phyloP scores from a whole-genome alignment of 83 land plant genomes.

The Thuja plicata region DNA sequence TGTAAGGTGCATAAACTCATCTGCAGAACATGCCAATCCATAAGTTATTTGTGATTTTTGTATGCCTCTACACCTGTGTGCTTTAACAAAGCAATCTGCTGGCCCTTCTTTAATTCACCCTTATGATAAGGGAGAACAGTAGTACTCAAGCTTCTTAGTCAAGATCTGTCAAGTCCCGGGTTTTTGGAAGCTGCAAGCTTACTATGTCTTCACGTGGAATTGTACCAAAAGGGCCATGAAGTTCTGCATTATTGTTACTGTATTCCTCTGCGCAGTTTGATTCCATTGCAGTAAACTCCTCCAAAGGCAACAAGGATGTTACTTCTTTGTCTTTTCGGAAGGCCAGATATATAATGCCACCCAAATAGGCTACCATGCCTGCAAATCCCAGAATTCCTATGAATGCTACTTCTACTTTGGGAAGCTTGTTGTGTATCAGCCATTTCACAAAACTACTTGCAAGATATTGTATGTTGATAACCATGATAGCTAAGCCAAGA shows the following conservation, averaged over 20 bases:
- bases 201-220: constrained; percentile 67
- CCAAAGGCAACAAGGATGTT: constrained; percentile 36
- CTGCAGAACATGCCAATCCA: neutral
- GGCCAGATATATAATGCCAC: constrained; percentile 52
- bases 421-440: constrained; percentile 36
- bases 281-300: constrained; percentile 7
- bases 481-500: constrained; percentile 70
- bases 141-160: constrained; percentile 13
- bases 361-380: constrained; percentile 49
- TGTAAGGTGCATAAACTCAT: neutral
- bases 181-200: constrained; percentile 65
- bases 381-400: constrained; percentile 63
- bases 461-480: constrained; percentile 64
- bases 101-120: neutral
- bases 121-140: neutral
- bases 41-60: neutral
- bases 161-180: constrained; percentile 17
- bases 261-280: constrained; percentile 11
- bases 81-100: neutral
- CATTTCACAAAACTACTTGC: constrained; percentile 46
- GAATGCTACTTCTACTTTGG: constrained; percentile 25
- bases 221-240: neutral
- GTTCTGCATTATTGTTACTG: constrained; percentile 8
- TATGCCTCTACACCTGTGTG: neutral
- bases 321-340: constrained; percentile 48